A percentile compares a stretch with the other conserved stretches of the same genome.
These are phyloP conservation scores for Xylariomycetidae sp. DNA, from an alignment of 2,329 filamentous ascomycete genomes.

Conservation along the genomic window DNA sequence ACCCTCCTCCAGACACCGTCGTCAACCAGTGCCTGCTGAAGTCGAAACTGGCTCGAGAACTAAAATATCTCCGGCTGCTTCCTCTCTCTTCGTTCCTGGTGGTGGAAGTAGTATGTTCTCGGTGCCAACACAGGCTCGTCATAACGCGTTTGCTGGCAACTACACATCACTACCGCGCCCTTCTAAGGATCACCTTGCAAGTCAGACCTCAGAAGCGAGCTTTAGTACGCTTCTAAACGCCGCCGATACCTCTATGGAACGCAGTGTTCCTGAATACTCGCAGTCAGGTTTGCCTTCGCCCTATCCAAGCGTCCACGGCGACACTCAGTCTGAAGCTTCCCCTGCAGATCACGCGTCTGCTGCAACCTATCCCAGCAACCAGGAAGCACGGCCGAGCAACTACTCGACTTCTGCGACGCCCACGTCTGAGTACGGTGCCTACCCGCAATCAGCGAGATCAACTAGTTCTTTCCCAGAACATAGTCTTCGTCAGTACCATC, in stretches of 20 bases:
- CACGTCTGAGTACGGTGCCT: slow-evolving; percentile 82
- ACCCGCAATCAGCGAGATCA: slow-evolving; percentile 70
- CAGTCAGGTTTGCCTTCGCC: slow-evolving; percentile 83
- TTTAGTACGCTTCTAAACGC: slow-evolving; percentile 25
- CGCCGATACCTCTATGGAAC: slow-evolving; percentile 47
- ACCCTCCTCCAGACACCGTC: slow-evolving; percentile 21
- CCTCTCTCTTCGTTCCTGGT: slow-evolving; percentile 20
- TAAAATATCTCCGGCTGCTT: slow-evolving; percentile 26
- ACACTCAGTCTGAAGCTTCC: slow-evolving; percentile 78
- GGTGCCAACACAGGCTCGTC: slow-evolving; percentile 27
- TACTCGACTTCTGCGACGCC: slow-evolving; percentile 78
- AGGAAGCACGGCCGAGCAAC: slow-evolving; percentile 68
- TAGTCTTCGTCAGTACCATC: slow-evolving; percentile 79
- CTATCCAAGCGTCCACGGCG: slow-evolving; percentile 61
- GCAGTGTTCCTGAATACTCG: slow-evolving; percentile 69
- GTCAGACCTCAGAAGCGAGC: slow-evolving; percentile 23
- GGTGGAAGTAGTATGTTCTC: slow-evolving; percentile 29
- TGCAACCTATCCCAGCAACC: slow-evolving; percentile 80
- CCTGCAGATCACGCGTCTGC: slow-evolving; percentile 88
- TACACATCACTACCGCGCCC: slow-evolving; percentile 24
- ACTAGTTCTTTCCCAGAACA: slow-evolving; percentile 78
- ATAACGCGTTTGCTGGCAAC: slow-evolving; percentile 25
- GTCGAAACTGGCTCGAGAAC: slow-evolving; percentile 27
- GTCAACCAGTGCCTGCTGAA: slow-evolving; percentile 21
- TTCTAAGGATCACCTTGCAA: slow-evolving; percentile 22